These are phyloP conservation scores for Nyctanthes arbortristis DNA, from an alignment of 257 asterid species.

Conservation along the genomic window DNA sequence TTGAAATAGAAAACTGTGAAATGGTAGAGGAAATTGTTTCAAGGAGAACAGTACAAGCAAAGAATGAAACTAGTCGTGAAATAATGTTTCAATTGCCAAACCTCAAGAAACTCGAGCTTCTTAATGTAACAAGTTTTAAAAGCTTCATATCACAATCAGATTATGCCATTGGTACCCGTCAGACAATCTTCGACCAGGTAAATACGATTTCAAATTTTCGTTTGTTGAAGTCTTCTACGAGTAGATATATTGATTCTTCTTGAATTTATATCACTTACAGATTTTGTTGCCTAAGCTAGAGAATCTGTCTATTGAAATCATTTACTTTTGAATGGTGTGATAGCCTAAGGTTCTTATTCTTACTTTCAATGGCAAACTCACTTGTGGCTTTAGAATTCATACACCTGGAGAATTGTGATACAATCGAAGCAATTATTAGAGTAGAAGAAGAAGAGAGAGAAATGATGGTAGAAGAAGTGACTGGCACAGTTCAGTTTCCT, in stretches of 20 bases:
- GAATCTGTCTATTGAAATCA: no score
- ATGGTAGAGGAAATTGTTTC: slow-evolving; percentile 16
- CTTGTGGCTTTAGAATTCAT: neutral
- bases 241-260: no score
- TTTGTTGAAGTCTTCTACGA: no score
- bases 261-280: no score
- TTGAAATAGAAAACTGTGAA: neutral
- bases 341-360: neutral
- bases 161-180: neutral
- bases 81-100: slow-evolving; percentile 6
- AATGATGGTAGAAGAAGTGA: neutral
- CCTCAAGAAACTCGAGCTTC: neutral
- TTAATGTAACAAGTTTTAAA: neutral
- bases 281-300: no score
- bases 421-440: slow-evolving; percentile 11
- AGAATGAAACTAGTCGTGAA: neutral
- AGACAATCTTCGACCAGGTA: no score
- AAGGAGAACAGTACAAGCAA: neutral
- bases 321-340: neutral
- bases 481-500: neutral
- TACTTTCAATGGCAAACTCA: slow-evolving; percentile 1
- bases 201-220: no score
- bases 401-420: neutral
- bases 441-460: neutral
- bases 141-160: neutral